Evolutionary conservation across 768 basidiomycete species (phyloP), one percentile per base, ranked within the genome.

Genomic region (Boletus insuetus): DNA sequence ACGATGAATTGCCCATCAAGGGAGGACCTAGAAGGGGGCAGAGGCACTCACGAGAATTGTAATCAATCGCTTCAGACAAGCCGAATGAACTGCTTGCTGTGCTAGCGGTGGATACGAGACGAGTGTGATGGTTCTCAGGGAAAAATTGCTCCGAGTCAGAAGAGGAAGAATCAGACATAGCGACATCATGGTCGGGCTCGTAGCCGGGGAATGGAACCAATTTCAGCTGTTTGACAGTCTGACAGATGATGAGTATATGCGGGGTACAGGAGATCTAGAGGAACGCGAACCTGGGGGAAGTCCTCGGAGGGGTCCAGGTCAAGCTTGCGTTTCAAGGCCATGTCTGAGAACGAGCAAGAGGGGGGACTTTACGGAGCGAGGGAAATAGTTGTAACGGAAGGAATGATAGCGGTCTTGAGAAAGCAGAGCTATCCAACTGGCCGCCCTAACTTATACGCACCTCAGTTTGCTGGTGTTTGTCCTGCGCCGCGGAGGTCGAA

Each of bases 321-420:
- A 49, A 87, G 77, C 75, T 93, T 93, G 69, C 90, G 81, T 71
- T 92, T 93, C 67, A 89, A 59, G 40, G 83, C 77, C 88, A 90
- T 91, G 49, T 60, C 58, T 61, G 49, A 58, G 49, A 51, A 17
- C 43, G 46, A 45, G 54, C 46, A 42, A 49, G 65, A 52, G 40
- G 50, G 40, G 17, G 37, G 34, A 29, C 59, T 54, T 16, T 24
- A 38, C 50, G 54, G 31, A 45, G 40, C 26, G 40, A 46, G 52
- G 37, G 43, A 53, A 11, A 51, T 7, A 29, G 48, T 26, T 31
- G 45, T 35, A 54, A 10, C 45, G 50, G 6, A 48, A 57, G 42
- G 46, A 50, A 55, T 52, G 60, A 54, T 52, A 55, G 22, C 6
- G 38, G 56, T 58, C 56, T 68, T 72, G 61, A 56, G 66, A 70